Percentiles rank a stretch among this genome's conserved stretches.
Conservation (phyloP, 2,329 filamentous ascomycete species). For the Penicillium sp. region DNA sequence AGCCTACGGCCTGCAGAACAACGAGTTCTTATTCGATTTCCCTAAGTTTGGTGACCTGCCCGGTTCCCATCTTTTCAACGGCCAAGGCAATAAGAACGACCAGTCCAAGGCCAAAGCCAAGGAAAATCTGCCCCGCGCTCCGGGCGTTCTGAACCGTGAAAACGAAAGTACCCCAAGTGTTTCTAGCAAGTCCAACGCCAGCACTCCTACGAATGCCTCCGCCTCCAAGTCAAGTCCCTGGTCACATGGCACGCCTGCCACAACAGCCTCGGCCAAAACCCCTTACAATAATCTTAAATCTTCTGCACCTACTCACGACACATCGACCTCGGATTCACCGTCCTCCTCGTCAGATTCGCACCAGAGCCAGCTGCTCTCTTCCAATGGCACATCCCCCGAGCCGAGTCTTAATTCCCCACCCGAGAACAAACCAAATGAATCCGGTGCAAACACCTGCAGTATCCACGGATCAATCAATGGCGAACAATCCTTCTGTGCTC, state of each 20-base stretch:
- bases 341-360: constrained; percentile 55
- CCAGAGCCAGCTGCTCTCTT: constrained; percentile 48
- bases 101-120: constrained; percentile 25
- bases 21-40: constrained; percentile 94
- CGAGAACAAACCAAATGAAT: constrained; percentile 41
- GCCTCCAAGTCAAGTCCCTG: constrained; percentile 10
- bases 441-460: constrained; percentile 32
- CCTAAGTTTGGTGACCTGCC: constrained; percentile 85
- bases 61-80: constrained; percentile 56
- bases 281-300: constrained; percentile 26
- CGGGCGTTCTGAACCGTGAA: constrained; percentile 37
- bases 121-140: constrained; percentile 25
- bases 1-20: constrained; percentile 67
- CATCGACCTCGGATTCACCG: constrained; percentile 52
- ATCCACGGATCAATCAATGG: constrained; percentile 40
- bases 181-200: constrained; percentile 18
- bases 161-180: constrained; percentile 15
- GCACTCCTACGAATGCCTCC: constrained; percentile 11
- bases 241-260: constrained; percentile 16
- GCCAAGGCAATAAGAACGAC: constrained; percentile 42
- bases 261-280: constrained; percentile 17
- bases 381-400: constrained; percentile 55
- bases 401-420: constrained; percentile 48
- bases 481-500: constrained; percentile 50
- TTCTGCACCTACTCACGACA: constrained; percentile 25